phyloP scores from a whole-genome alignment of 192 early-diverging fungal species.

The Phycomyces blakesleeanus region DNA sequence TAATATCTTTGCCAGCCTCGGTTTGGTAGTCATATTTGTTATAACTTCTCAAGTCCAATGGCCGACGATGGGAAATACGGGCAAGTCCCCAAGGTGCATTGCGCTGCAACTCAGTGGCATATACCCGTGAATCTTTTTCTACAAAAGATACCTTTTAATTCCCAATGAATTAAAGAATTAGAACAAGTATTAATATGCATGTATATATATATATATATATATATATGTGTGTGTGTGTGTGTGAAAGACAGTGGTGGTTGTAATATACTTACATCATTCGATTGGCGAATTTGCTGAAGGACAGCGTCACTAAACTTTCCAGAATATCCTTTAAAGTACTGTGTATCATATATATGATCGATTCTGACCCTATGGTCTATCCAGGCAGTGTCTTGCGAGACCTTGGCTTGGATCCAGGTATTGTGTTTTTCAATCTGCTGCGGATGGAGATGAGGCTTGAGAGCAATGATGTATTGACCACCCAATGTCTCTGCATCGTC shows the following conservation, averaged over 20 bases:
- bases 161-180: not conserved
- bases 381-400: slow-evolving; percentile 10
- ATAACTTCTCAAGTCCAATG: slow-evolving; percentile 53
- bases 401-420: slow-evolving; percentile 26
- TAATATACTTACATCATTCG: slow-evolving; percentile 49
- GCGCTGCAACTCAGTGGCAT: slow-evolving; percentile 60
- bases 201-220: too few species aligned
- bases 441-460: slow-evolving; percentile 47
- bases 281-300: slow-evolving; percentile 61
- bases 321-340: slow-evolving; percentile 64
- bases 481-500: slow-evolving; percentile 58
- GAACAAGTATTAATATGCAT: too few species aligned
- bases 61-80: slow-evolving; percentile 75
- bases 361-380: slow-evolving; percentile 41
- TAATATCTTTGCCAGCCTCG: slow-evolving; percentile 69
- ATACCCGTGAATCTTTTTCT: slow-evolving; percentile 78
- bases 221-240: too few species aligned
- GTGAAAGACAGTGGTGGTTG: too few species aligned
- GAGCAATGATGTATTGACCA: slow-evolving; percentile 77
- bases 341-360: slow-evolving; percentile 62
- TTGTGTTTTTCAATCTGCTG: slow-evolving; percentile 28
- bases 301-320: slow-evolving; percentile 58
- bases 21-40: slow-evolving; percentile 72
- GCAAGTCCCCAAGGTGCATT: slow-evolving; percentile 85
- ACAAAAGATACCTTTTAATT: slow-evolving; percentile 65